A percentile compares a stretch with the other conserved stretches of the same genome.
phyloP scores from a whole-genome alignment of 1,284 basidiomycete species.

The Trichosporon sp. region DNA sequence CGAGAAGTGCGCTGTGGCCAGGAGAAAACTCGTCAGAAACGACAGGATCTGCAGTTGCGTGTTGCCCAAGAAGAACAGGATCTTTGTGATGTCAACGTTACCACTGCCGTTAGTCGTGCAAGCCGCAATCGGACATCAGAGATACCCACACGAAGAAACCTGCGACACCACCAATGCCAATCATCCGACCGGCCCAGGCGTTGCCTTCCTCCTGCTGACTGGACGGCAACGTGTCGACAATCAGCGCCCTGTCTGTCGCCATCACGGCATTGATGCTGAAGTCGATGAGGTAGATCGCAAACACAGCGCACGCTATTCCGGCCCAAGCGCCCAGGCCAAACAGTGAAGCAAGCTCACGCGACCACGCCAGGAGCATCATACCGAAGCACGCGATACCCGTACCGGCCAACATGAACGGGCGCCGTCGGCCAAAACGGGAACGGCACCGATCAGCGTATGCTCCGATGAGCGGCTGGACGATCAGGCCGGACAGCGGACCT shows the following conservation, averaged over 20 bases:
- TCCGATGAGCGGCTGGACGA: conserved; percentile 86
- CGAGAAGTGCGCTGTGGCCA: conserved; percentile 51
- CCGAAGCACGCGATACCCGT: conserved; percentile 62
- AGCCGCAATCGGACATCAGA: not conserved
- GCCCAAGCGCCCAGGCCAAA: conserved; percentile 50
- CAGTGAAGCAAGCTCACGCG: conserved; percentile 62
- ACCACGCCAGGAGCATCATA: conserved; percentile 80
- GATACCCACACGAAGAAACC: conserved; percentile 75
- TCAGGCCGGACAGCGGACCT: conserved; percentile 81
- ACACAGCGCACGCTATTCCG: conserved; percentile 66
- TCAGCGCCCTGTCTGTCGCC: conserved; percentile 49
- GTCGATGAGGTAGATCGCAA: conserved; percentile 84
- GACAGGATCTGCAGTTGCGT: conserved; percentile 70
- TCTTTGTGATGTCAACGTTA: conserved; percentile 61
- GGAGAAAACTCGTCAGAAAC: conserved; percentile 50
- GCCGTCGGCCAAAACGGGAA: conserved; percentile 72
- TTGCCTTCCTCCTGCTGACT: conserved; percentile 76
- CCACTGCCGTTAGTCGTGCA: conserved; percentile 48
- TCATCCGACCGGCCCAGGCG: conserved; percentile 91
- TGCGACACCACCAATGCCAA: conserved; percentile 70
- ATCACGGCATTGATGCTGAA: conserved; percentile 77
- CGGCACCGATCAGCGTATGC: conserved; percentile 81
- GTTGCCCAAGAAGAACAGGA: conserved; percentile 62
- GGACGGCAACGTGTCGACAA: conserved; percentile 54
- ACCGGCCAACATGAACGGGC: conserved; percentile 77